Evolutionary conservation across 495 filamentous ascomycete species (phyloP).

Genomic region (Parachaetomium inaequale): DNA sequence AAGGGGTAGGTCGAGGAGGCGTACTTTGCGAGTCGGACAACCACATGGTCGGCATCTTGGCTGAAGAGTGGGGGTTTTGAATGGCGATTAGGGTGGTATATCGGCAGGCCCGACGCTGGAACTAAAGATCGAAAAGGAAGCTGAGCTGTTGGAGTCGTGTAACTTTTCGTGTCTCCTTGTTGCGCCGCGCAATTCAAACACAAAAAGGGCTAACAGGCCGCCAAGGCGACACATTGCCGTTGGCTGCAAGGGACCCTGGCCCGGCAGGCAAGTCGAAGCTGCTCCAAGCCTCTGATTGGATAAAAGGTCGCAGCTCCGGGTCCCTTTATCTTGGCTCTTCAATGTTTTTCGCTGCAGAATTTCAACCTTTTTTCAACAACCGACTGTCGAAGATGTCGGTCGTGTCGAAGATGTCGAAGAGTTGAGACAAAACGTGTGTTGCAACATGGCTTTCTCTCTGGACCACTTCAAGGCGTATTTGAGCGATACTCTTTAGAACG

Average conservation of each 20-base stretch:
- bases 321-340: not conserved
- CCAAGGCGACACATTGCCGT: conserved; percentile 14
- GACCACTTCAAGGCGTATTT: not conserved
- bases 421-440: no score
- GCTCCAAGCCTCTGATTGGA: not conserved
- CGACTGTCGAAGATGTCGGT: no score
- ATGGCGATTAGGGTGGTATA: not conserved
- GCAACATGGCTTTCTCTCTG: no score
- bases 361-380: not conserved
- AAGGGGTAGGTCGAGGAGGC: conserved; percentile 26
- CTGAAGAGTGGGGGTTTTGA: not conserved
- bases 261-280: conserved; percentile 7
- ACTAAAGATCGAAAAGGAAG: not conserved
- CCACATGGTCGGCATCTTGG: conserved; percentile 70
- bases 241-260: conserved; percentile 10
- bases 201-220: not conserved
- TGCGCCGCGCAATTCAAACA: conserved; percentile 10
- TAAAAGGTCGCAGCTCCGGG: not conserved
- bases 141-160: not conserved
- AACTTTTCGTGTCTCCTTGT: not conserved
- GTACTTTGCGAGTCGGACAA: conserved; percentile 92
- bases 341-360: not conserved
- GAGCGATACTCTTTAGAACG: not conserved
- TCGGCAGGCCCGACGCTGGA: not conserved
- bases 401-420: no score